Base-by-base conservation (phyloP, 2,329 filamentous ascomycete genomes). In the Fusarium tupiense region DNA sequence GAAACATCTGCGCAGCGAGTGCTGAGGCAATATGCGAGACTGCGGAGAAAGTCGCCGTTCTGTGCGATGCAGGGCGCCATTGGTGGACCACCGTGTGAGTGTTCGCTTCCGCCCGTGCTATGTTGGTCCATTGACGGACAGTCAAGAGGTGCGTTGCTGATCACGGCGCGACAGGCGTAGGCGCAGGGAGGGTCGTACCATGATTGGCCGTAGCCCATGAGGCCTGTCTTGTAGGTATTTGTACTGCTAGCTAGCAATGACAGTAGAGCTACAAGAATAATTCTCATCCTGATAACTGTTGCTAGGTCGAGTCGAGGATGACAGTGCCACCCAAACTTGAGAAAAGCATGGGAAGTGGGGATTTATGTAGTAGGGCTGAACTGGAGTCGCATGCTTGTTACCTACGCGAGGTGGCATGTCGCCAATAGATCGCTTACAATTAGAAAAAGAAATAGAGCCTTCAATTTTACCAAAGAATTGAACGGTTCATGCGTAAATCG, bases 251-350 rank as follows among this genome's bases (percentile, higher is more conserved):
- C 47, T 0, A 50, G 22, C 5, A 50, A 6, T 12, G 20, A 12
- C 7, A 33, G 29, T 6, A 33, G 26, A 31, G 14, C 14, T 5
- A 16, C 2, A 17, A 17, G 14, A 49, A 9, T 2, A 22, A 29
- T 0, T 31, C 14, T 31, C 46, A 49, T 49, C 14, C 2, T n/a
- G 14, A 2, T 17, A 17, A 10, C 6, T 22, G 2, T 31, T 3
- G 2, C 3, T 17, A 12, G 3, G 4, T 17, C 0, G 3, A 35
- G 7, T 35, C 14, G 0, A 31, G 14, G 2, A 49, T 17, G 5
- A 5, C 0, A 12, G 14, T 8, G 10, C 5, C 9, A 1, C 20
- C 22, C 0, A 20, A 13, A 6, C 5, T n/a, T 31, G 20, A 11
- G 10, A 31, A 8, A 12, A 6, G 10, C 3, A 31, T 1, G 20